Conservation (phyloP, 2,329 filamentous ascomycete species). For the Aureobasidium sp. region DNA sequence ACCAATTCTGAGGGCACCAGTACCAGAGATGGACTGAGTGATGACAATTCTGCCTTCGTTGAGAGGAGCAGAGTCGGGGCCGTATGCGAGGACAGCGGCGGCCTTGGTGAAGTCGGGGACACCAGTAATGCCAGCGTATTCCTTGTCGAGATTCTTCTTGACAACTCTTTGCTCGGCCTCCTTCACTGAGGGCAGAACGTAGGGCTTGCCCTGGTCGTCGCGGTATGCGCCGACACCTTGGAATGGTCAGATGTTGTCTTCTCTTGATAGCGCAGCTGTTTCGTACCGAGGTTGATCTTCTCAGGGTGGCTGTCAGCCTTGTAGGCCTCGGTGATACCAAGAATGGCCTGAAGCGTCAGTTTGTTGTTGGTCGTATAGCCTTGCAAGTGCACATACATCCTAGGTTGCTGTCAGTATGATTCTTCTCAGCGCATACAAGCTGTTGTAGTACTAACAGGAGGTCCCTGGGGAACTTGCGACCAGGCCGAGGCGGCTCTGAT, state of each 20-base stretch:
- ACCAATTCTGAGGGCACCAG: conserved; percentile 89
- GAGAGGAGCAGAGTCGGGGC: conserved; percentile 68
- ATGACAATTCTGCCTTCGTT: conserved; percentile 71
- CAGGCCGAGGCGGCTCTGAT: conserved; percentile 70
- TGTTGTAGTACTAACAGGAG: conserved; percentile 50
- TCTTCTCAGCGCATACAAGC: neutral
- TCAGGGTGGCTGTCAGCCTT: conserved; percentile 88
- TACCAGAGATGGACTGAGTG: conserved; percentile 97
- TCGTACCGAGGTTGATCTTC: conserved; percentile 93
- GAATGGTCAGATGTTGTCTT: conserved; percentile 3
- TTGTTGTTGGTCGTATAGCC: neutral
- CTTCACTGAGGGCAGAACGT: conserved; percentile 89
- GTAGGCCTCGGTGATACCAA: conserved; percentile 95
- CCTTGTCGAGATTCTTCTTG: conserved; percentile 76
- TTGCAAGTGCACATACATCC: conserved; percentile 1
- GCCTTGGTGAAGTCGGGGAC: conserved; percentile 89
- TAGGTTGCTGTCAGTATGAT: neutral
- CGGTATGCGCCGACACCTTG: conserved; percentile 96
- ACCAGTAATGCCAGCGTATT: conserved; percentile 97
- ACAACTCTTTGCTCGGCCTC: conserved; percentile 83
- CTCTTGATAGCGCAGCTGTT: neutral
- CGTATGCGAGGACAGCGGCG: conserved; percentile 86
- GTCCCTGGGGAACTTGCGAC: conserved; percentile 86
- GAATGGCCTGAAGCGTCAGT: conserved; percentile 49
- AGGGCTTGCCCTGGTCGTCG: conserved; percentile 96